A percentile compares a stretch with the other conserved stretches of the same genome.
phyloP scores from a whole-genome alignment of 2,329 filamentous ascomycete genomes.

The Neurospora sp. region DNA sequence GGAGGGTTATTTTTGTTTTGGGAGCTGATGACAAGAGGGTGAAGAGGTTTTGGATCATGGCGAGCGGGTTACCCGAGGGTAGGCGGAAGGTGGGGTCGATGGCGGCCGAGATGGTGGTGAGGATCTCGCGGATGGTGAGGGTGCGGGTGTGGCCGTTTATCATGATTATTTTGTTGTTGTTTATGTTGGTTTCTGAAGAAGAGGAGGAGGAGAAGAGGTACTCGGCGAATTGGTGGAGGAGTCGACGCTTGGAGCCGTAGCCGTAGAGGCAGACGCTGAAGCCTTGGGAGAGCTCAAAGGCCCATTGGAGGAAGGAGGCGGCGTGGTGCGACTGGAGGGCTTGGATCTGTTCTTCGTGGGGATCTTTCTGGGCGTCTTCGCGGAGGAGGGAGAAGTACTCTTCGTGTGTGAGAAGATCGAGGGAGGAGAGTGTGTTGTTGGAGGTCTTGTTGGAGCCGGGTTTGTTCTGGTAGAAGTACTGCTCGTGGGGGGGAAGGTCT shows the following conservation, averaged over 20 bases:
- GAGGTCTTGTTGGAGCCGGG: conserved; percentile 75
- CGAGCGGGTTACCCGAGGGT: conserved; percentile 52
- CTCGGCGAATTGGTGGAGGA: conserved; percentile 66
- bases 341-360: conserved; percentile 58
- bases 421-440: conserved; percentile 67
- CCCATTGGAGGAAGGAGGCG: conserved; percentile 82
- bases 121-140: conserved; percentile 57
- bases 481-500: conserved; percentile 76
- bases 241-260: conserved; percentile 74
- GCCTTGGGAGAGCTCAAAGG: conserved; percentile 75
- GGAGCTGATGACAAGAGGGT: conserved; percentile 42
- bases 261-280: conserved; percentile 91
- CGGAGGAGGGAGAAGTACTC: conserved; percentile 72
- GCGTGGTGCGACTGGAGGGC: conserved; percentile 67
- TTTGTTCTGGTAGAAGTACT: conserved; percentile 89
- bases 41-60: conserved; percentile 59
- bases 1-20: conserved; percentile 45
- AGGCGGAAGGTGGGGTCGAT: conserved; percentile 41
- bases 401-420: conserved; percentile 76
- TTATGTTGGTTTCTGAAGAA: conserved; percentile 19
- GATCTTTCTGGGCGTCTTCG: conserved; percentile 39
- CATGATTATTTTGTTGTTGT: conserved; percentile 58
- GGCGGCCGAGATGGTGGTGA: conserved; percentile 57
- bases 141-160: conserved; percentile 74
- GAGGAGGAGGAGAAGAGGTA: conserved; percentile 44